These are phyloP conservation scores for Suhomyces bribrorum DNA, from an alignment of 1,139 yeast species.

Conservation along the genomic window DNA sequence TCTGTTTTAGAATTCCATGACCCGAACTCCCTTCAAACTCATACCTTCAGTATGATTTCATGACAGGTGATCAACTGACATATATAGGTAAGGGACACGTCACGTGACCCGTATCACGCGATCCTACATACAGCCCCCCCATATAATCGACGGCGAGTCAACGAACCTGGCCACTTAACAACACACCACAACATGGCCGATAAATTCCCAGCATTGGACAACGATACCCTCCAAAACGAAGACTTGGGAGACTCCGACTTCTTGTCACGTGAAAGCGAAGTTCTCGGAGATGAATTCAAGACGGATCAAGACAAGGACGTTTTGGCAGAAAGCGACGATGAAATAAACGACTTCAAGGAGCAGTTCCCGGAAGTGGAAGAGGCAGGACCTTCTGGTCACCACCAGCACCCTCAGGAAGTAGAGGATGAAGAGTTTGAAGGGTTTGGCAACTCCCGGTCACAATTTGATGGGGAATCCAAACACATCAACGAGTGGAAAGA, in stretches of 20 bases:
- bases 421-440: constrained; percentile 36
- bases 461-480: constrained; percentile 48
- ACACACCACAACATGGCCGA: constrained; percentile 59
- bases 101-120: not conserved
- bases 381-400: constrained; percentile 12
- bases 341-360: constrained; percentile 63
- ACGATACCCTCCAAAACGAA: constrained; percentile 36
- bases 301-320: constrained; percentile 64
- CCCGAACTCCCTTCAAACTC: no score
- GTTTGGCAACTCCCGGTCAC: constrained; percentile 20
- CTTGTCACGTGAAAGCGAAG: constrained; percentile 79
- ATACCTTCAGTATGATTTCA: not conserved
- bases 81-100: not conserved
- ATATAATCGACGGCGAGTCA: not conserved
- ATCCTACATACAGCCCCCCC: not conserved
- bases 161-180: constrained; percentile 1
- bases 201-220: constrained; percentile 82
- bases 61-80: not conserved
- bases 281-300: constrained; percentile 78
- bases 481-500: constrained; percentile 80
- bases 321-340: constrained; percentile 57
- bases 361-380: constrained; percentile 64
- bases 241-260: constrained; percentile 56
- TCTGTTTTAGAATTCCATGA: no score
- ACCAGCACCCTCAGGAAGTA: constrained; percentile 19